Percentiles rank a stretch among this genome's conserved stretches.
Conservation (phyloP, 1,139 yeast genomes). For the Ogataea hybrid region DNA sequence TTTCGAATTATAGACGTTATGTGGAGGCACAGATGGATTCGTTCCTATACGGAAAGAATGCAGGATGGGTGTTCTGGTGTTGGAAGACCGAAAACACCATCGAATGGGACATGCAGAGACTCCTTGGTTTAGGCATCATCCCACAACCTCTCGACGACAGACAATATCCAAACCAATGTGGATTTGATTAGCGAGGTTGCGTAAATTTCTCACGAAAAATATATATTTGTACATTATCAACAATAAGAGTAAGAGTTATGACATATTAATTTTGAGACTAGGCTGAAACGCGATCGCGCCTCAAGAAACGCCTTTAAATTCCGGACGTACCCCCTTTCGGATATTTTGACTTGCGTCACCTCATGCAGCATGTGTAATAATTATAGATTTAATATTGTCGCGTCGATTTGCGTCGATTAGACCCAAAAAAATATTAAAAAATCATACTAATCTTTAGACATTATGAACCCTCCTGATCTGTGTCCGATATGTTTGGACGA, state of each 20-base stretch:
- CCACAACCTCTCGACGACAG: constrained; percentile 58
- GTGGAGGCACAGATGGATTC: constrained; percentile 51
- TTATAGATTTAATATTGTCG: not conserved
- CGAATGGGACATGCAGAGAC: constrained; percentile 61
- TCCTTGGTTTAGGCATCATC: constrained; percentile 49
- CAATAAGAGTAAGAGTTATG: not conserved
- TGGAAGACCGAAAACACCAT: constrained; percentile 61
- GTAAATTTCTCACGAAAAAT: not conserved
- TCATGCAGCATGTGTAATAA: not conserved
- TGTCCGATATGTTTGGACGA: constrained; percentile 30
- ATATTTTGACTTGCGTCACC: not conserved
- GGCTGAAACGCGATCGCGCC: not conserved
- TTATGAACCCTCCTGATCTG: constrained; percentile 10
- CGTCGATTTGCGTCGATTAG: constrained; percentile 4
- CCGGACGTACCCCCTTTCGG: constrained; percentile 1
- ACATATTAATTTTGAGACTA: not conserved
- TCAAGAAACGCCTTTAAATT: not conserved
- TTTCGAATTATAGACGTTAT: constrained; percentile 41
- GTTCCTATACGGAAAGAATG: constrained; percentile 34
- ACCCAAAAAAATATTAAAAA: not conserved
- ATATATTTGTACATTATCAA: not conserved
- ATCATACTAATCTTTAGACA: not conserved
- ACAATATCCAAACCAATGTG: constrained; percentile 39
- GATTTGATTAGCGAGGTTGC: constrained; percentile 14
- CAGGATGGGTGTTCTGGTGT: constrained; percentile 71